Conservation (phyloP, 192 early-diverging fungal genomes). For the Funneliformis mosseae region DNA sequence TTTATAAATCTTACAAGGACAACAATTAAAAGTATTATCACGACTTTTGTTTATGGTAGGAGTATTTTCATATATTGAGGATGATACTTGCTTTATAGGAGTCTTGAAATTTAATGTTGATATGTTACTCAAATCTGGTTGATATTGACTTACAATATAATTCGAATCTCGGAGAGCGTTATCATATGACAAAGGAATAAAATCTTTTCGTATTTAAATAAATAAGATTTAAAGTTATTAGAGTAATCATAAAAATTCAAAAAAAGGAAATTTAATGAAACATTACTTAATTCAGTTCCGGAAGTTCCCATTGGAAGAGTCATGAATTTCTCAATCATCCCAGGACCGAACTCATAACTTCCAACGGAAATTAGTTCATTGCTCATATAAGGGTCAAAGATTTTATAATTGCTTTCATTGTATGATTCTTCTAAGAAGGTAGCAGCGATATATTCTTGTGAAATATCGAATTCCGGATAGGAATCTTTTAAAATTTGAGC, state of each 20-base stretch:
- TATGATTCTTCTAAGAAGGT: background rate
- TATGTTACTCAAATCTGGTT: background rate
- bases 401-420: background rate
- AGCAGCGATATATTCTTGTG: background rate
- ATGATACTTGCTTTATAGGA: slow-evolving; percentile 23
- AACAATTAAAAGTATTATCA: background rate
- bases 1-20: background rate
- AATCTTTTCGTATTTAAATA: background rate
- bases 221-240: background rate
- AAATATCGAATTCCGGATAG: slow-evolving; percentile 26
- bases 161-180: background rate
- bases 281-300: slow-evolving; percentile 25
- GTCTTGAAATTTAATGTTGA: slow-evolving; percentile 27
- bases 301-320: slow-evolving; percentile 25
- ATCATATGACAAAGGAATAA: background rate
- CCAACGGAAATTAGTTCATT: slow-evolving; percentile 18
- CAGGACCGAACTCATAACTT: background rate
- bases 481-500: background rate
- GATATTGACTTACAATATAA: background rate
- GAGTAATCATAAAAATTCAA: background rate
- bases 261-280: background rate
- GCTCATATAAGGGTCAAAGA: slow-evolving; percentile 15
- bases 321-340: background rate
- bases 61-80: slow-evolving; percentile 6
- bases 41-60: background rate